Evolutionary conservation across 1,284 basidiomycete genomes (phyloP), one percentile per base, ranked within the genome.

Genomic region (Dichomitus squalens): DNA sequence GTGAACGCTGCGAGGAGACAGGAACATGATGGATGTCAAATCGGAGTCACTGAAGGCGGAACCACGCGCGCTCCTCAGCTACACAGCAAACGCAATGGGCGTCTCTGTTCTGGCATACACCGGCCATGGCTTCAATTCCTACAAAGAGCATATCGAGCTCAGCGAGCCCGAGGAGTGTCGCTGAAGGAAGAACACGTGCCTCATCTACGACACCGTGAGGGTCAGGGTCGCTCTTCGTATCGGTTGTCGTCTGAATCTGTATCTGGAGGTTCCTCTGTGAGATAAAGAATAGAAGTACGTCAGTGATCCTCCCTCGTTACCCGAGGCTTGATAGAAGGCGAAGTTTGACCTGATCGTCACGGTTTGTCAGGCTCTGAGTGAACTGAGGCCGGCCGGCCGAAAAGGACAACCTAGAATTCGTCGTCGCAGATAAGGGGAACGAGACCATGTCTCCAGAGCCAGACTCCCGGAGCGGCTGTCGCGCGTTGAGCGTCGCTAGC

Each of bases 401-500:
- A 43, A 52, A 57, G 20, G 59, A 57, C 49, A 53, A 20, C n/a
- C 40, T 55, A 1, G 61, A 57, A 25, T 43, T 53, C 3, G 52
- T 44, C 8, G 57, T 57, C 5, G 51, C 43, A 9, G 59, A 52
- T 14, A 64, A 41, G 27, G 62, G 62, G 21, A 64, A 59, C n/a
- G 62, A 57, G 12, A 61, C 52, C 35, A 59, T 35, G 18, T 21
- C 44, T 2, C 47, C 53, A 7, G 57, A 49, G 29, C 35, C 53
- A n/a, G 48, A 34, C 23, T 64, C 59, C 25, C 59, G 53, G 6
- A 63, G 52, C 18, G 39, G 38, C 18, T 49, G 43, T 21, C 55
- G 48, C 7, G 55, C 59, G 38, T 61, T 61, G 49, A 58, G 36
- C 35, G 59, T 60, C 4, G 61, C 61, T 12, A 63, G 58, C 25